Percentiles rank a stretch among this genome's conserved stretches.
Conservation (phyloP, 2,329 filamentous ascomycete species). For the Trichoderma hamatum region DNA sequence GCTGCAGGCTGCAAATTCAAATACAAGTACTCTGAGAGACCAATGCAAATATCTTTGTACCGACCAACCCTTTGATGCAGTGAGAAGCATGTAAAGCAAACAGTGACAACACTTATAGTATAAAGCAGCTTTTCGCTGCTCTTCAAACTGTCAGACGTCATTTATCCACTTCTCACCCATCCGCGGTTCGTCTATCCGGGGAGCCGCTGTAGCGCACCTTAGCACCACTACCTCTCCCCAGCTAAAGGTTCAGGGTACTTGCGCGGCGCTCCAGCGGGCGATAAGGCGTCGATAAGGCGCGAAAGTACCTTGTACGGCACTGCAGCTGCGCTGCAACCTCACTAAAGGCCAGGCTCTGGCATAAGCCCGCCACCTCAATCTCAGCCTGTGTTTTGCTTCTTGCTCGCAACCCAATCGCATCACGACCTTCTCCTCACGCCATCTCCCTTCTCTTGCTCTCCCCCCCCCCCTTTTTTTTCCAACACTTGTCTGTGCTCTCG, state of each 20-base stretch:
- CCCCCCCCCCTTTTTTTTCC: background rate
- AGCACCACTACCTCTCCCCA: background rate
- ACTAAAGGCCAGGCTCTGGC: background rate
- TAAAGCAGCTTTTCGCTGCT: background rate
- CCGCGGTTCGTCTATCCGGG: slow-evolving; percentile 3
- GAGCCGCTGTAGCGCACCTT: slow-evolving; percentile 1
- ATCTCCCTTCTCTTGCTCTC: slow-evolving; percentile 1
- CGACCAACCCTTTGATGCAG: background rate
- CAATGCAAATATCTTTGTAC: background rate
- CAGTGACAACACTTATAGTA: background rate
- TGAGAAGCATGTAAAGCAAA: background rate
- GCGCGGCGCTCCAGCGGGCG: background rate
- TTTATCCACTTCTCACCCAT: slow-evolving; percentile 10
- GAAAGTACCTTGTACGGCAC: slow-evolving; percentile 11
- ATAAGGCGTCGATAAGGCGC: slow-evolving; percentile 8
- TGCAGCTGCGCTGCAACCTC: background rate
- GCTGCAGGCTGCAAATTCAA: slow-evolving; percentile 12
- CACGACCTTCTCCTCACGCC: slow-evolving; percentile 22
- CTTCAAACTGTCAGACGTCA: slow-evolving; percentile 7
- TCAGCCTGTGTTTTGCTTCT: slow-evolving; percentile 22
- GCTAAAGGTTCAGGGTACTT: background rate
- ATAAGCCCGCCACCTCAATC: slow-evolving; percentile 22
- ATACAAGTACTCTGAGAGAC: background rate
- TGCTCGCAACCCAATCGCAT: slow-evolving; percentile 23
- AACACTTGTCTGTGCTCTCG: background rate